These are phyloP conservation scores for Quercus alba DNA, from an alignment of 306 rosid species.

Conservation along the genomic window DNA sequence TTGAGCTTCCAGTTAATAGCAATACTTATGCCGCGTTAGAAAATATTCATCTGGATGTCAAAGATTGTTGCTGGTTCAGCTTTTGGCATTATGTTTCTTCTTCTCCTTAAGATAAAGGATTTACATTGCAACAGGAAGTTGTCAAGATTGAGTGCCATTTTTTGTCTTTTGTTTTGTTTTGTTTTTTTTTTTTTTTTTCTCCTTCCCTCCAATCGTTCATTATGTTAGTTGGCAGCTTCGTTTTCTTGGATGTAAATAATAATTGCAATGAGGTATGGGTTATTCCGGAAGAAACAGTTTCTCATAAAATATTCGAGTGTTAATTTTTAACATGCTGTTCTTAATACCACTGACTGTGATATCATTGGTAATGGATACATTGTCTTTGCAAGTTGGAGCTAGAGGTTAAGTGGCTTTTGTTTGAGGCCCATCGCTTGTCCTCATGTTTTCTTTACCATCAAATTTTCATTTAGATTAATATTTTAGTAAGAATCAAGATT, in stretches of 20 bases:
- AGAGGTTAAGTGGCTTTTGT: no score
- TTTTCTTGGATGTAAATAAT: not conserved
- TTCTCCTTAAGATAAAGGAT: not conserved
- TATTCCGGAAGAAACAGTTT: not conserved
- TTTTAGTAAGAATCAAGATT: no score
- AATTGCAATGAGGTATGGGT: not conserved
- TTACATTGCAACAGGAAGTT: not conserved
- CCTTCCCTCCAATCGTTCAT: no score
- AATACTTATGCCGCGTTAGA: not conserved
- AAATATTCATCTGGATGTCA: not conserved
- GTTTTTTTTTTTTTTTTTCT: no score
- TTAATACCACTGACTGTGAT: not conserved
- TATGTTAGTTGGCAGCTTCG: not conserved
- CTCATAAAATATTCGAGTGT: not conserved
- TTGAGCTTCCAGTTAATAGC: not conserved
- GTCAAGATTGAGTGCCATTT: not conserved
- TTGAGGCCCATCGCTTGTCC: no score
- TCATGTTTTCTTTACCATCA: no score
- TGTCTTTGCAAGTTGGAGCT: no score
- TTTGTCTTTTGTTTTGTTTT: not conserved
- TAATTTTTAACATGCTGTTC: not conserved
- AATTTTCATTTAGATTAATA: no score
- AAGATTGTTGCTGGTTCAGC: not conserved
- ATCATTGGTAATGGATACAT: no score
- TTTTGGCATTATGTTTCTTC: not conserved